Evolutionary conservation across 2,329 filamentous ascomycete genomes (phyloP).

Genomic region (Pseudogymnoascus sp.): DNA sequence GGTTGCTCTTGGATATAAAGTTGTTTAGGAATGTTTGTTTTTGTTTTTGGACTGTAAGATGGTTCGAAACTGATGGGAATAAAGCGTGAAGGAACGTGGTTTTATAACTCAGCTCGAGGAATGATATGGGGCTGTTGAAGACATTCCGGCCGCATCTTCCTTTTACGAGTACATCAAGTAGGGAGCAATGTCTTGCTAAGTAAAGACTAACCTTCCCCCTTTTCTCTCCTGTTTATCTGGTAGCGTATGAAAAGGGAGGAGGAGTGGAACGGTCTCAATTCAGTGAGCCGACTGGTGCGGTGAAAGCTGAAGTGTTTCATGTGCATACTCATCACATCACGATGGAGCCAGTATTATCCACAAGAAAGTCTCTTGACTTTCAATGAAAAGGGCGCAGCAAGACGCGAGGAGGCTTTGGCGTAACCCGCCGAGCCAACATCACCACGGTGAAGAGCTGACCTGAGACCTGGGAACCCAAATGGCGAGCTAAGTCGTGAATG

Average conservation of each 20-base stretch:
- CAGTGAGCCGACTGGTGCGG: too few species aligned
- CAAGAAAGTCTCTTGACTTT: neutral
- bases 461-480: neutral
- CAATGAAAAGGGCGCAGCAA: neutral
- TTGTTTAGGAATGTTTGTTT: neutral
- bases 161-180: neutral
- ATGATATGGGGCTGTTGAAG: neutral
- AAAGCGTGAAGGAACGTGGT: neutral
- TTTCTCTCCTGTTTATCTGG: neutral
- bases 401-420: neutral
- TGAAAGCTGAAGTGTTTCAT: neutral
- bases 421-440: neutral
- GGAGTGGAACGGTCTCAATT: neutral
- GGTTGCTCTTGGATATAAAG: neutral
- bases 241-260: neutral
- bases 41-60: too few species aligned
- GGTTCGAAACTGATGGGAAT: neutral
- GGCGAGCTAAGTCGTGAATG: too few species aligned
- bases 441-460: neutral
- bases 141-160: neutral
- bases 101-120: neutral
- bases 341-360: neutral
- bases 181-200: neutral
- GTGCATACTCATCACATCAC: neutral
- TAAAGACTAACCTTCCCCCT: neutral